A percentile compares a stretch with the other conserved stretches of the same genome.
These are phyloP conservation scores for Epichloe baconii DNA, from an alignment of 2,329 filamentous ascomycete species.

Conservation along the genomic window DNA sequence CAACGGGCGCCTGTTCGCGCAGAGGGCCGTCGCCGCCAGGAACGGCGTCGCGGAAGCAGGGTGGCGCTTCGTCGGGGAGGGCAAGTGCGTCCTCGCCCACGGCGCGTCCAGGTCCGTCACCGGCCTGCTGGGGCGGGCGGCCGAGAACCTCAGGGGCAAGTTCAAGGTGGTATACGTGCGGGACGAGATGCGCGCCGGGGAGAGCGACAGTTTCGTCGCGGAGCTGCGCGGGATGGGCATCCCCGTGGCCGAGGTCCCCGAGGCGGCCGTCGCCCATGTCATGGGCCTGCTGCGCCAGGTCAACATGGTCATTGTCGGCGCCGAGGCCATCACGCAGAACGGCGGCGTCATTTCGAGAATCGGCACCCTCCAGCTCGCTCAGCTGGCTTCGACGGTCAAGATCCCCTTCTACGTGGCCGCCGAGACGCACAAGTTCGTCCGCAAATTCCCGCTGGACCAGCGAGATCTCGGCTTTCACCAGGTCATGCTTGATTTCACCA, in stretches of 20 bases:
- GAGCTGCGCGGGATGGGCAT: constrained; percentile 60
- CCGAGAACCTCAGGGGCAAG: constrained; percentile 43
- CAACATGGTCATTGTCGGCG: constrained; percentile 52
- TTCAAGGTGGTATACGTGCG: constrained; percentile 79
- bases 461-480: constrained; percentile 70
- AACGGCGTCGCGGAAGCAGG: constrained; percentile 73
- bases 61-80: constrained; percentile 64
- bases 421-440: constrained; percentile 94
- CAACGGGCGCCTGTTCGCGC: constrained; percentile 78
- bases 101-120: constrained; percentile 79
- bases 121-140: constrained; percentile 58
- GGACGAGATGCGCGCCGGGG: constrained; percentile 38
- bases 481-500: constrained; percentile 60
- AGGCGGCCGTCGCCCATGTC: constrained; percentile 62
- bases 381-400: constrained; percentile 55
- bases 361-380: constrained; percentile 74
- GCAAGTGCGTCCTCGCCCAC: constrained; percentile 74
- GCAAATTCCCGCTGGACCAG: constrained; percentile 72
- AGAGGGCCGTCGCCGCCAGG: constrained; percentile 72
- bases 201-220: constrained; percentile 58
- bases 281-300: constrained; percentile 45
- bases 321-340: constrained; percentile 86
- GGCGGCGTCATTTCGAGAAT: constrained; percentile 84
- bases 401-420: constrained; percentile 82
- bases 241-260: constrained; percentile 53